Percentiles rank a stretch among this genome's conserved stretches.
Conservation (phyloP, 2,329 filamentous ascomycete species). For the Beauveria sp. region DNA sequence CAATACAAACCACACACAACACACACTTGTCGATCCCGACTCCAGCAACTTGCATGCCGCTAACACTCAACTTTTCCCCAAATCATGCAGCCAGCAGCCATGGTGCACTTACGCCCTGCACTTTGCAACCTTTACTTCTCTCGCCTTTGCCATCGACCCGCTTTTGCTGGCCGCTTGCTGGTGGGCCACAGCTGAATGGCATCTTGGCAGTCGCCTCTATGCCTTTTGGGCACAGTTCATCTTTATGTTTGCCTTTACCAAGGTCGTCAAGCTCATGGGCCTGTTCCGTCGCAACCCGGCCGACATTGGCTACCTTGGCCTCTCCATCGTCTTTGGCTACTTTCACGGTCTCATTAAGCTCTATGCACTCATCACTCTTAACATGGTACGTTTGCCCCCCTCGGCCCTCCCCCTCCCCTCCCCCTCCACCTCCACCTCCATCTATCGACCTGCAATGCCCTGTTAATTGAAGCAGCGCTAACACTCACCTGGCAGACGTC, state of each 20-base stretch:
- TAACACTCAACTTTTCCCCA: conserved; percentile 11
- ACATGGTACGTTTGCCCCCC: conserved; percentile 56
- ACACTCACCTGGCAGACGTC: conserved; percentile 57
- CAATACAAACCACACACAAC: not conserved
- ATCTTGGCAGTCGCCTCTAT: conserved; percentile 39
- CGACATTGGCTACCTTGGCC: conserved; percentile 70
- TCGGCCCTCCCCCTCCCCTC: no score
- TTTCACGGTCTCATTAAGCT: conserved; percentile 90
- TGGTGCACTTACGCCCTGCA: conserved; percentile 94
- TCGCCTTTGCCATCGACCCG: conserved; percentile 72
- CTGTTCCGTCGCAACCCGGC: conserved; percentile 78
- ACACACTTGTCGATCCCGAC: conserved; percentile 11
- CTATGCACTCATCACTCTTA: conserved; percentile 74
- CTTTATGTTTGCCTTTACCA: conserved; percentile 77
- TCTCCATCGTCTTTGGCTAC: conserved; percentile 88
- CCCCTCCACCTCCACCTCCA: not conserved
- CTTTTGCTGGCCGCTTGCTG: conserved; percentile 62
- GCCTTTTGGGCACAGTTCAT: conserved; percentile 55
- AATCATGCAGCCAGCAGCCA: conserved; percentile 62
- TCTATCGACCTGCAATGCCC: not conserved
- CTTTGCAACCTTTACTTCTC: conserved; percentile 83
- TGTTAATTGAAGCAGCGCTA: conserved; percentile 1
- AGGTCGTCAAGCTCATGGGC: conserved; percentile 82
- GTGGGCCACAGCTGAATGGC: conserved; percentile 58
- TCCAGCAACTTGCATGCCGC: conserved; percentile 3